Evolutionary conservation across 2,329 filamentous ascomycete genomes (phyloP), one percentile per base, ranked within the genome.

Genomic region (Aciculosporium take): DNA sequence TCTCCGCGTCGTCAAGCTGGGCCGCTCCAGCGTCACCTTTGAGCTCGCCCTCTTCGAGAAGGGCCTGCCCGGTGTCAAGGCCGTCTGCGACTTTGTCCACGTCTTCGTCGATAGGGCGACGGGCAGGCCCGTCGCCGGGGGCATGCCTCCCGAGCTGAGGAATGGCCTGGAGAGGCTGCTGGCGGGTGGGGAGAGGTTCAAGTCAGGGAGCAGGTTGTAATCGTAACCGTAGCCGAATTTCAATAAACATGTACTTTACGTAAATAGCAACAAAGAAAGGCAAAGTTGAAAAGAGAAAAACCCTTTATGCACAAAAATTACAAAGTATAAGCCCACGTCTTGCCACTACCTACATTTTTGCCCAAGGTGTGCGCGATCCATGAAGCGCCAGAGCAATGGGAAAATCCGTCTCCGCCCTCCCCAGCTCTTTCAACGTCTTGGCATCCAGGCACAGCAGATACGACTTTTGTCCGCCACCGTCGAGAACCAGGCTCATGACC

Each of bases 21-120:
- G 88, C 4, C 83, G 76, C 50, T 86, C 84, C 21, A 94, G 86
- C 53, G 87, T 94, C 7, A 84, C 78, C 10, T 96, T 94, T 55
- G 89, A 96, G 56, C 76, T 94, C 44, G 91, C 79, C 0, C 70
- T 96, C 1, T 96, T 95, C 53, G 79, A 85, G 56, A 70, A 74
- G 45, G 84, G 81, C 0, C 65, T 79, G 2, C 76, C 84, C 1
- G 66, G 72, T 17, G 84, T 91, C 8, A 85, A 82, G 56, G 85
- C 86, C 9, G 86, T 94, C 1, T 87, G 87, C 1, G 81, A 83
- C 51, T 87, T 91, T 55, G 72, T 86, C 12, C 88, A 94, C 57
- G 85, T 94, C 9, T 94, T 89, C 63, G 83, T 93, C n/a, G 76
- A 88, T 45, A 71, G 84, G 39, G 69, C 71, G 29, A 81, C 74